These are phyloP conservation scores for Anisodus tanguticus DNA, from an alignment of 257 asterid species.

Conservation along the genomic window DNA sequence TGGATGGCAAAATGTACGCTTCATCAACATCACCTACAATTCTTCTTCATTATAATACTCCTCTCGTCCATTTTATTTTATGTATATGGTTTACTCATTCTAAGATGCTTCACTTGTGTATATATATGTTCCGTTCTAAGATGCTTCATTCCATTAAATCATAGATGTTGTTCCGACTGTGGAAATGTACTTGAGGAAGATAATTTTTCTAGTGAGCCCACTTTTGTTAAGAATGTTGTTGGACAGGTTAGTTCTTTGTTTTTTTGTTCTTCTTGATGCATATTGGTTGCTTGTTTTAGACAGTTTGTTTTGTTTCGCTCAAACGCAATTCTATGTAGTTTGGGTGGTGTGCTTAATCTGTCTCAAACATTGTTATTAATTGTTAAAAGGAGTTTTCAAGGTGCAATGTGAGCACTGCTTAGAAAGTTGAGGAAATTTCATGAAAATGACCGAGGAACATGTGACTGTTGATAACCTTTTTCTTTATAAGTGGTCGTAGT, in stretches of 20 bases:
- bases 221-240: constrained; percentile 55
- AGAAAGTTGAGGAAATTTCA: too few species aligned
- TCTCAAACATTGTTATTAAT: too few species aligned
- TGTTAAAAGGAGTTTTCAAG: too few species aligned
- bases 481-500: too few species aligned
- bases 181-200: constrained; percentile 70
- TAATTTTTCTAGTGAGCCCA: constrained; percentile 50
- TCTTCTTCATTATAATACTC: not conserved
- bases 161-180: constrained; percentile 64
- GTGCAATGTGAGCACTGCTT: too few species aligned
- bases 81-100: not conserved
- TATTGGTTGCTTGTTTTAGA: not conserved
- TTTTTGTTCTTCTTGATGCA: not conserved
- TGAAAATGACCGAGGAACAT: too few species aligned
- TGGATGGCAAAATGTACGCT: constrained; percentile 58
- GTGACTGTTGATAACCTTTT: too few species aligned
- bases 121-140: constrained; percentile 7
- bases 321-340: not conserved
- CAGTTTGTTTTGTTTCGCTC: not conserved
- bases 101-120: not conserved
- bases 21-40: constrained; percentile 24
- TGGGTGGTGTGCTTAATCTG: not conserved
- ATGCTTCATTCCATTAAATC: not conserved
- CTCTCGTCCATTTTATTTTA: not conserved
- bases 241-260: constrained; percentile 59